A percentile compares a stretch with the other conserved stretches of the same genome.
These are phyloP conservation scores for Daldinia concentrica DNA, from an alignment of 495 filamentous ascomycete genomes.

Conservation along the genomic window DNA sequence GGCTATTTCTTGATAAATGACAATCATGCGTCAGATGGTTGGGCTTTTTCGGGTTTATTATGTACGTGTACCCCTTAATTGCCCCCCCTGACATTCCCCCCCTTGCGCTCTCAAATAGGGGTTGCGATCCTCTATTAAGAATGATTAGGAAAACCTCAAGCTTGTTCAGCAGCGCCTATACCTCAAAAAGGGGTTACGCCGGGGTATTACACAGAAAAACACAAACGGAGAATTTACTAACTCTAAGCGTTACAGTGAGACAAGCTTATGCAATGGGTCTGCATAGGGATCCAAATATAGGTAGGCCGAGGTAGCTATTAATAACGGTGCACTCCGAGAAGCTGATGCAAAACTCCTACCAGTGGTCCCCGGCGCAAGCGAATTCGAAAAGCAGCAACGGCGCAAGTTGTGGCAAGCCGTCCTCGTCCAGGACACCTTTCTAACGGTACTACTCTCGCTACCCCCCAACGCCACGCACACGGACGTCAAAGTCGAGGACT, in stretches of 20 bases:
- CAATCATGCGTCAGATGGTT: slow-evolving; percentile 77
- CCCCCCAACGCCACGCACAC: slow-evolving; percentile 77
- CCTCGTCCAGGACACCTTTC: slow-evolving; percentile 77
- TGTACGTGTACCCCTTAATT: slow-evolving; percentile 16
- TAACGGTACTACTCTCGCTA: slow-evolving; percentile 76
- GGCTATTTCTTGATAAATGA: slow-evolving; percentile 82
- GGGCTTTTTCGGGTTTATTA: slow-evolving; percentile 70
- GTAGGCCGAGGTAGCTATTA: slow-evolving; percentile 39
- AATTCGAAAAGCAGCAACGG: slow-evolving; percentile 73
- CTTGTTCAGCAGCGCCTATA: neutral
- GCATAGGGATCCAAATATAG: slow-evolving; percentile 76
- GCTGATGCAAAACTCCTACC: slow-evolving; percentile 8
- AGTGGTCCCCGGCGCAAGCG: slow-evolving; percentile 65
- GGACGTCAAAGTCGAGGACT: slow-evolving; percentile 73
- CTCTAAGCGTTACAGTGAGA: slow-evolving; percentile 56
- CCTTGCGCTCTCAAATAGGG: neutral
- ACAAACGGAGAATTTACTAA: slow-evolving; percentile 19
- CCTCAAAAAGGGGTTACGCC: neutral
- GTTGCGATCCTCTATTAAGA: neutral
- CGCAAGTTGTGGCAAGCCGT: slow-evolving; percentile 80
- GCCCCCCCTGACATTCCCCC: neutral
- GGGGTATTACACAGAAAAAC: neutral
- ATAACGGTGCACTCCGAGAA: neutral
- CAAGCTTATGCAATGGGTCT: slow-evolving; percentile 81
- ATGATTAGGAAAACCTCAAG: neutral